Conservation (phyloP, 2,329 filamentous ascomycete species). For the Ambrosiella beaveri region DNA sequence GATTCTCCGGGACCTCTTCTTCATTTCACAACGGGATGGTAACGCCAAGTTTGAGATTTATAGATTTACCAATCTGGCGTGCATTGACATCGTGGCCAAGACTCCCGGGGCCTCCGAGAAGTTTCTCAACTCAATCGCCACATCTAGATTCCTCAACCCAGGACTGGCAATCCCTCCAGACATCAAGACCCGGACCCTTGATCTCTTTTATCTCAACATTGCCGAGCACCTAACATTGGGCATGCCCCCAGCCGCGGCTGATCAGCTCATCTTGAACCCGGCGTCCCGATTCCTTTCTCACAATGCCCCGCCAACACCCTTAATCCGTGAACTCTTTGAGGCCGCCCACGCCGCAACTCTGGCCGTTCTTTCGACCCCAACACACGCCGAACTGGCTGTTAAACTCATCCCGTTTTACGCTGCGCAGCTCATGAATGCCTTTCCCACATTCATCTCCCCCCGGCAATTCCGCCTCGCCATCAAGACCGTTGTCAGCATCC, state of each 20-base stretch:
- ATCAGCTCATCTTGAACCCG: slow-evolving; percentile 55
- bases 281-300: slow-evolving; percentile 54
- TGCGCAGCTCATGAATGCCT: slow-evolving; percentile 61
- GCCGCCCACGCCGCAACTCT: slow-evolving; percentile 71
- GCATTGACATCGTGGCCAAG: slow-evolving; percentile 65
- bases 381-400: slow-evolving; percentile 53
- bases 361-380: slow-evolving; percentile 62
- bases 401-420: slow-evolving; percentile 69
- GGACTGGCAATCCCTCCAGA: slow-evolving; percentile 14
- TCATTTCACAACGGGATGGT: slow-evolving; percentile 60
- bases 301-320: slow-evolving; percentile 25
- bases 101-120: slow-evolving; percentile 47
- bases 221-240: slow-evolving; percentile 67
- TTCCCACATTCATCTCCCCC: slow-evolving; percentile 60
- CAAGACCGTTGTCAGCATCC: slow-evolving; percentile 66
- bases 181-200: slow-evolving; percentile 45
- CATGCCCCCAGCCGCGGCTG: slow-evolving; percentile 48
- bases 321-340: slow-evolving; percentile 54
- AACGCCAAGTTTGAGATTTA: slow-evolving; percentile 67
- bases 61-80: slow-evolving; percentile 64
- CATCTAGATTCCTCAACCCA: slow-evolving; percentile 28
- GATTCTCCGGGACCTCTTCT: slow-evolving; percentile 60
- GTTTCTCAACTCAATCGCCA: slow-evolving; percentile 47
- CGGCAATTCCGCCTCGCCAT: slow-evolving; percentile 82
- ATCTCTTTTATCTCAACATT: slow-evolving; percentile 75